These are phyloP conservation scores for Colletotrichum sp. DNA, from an alignment of 2,329 filamentous ascomycete genomes.

Conservation along the genomic window DNA sequence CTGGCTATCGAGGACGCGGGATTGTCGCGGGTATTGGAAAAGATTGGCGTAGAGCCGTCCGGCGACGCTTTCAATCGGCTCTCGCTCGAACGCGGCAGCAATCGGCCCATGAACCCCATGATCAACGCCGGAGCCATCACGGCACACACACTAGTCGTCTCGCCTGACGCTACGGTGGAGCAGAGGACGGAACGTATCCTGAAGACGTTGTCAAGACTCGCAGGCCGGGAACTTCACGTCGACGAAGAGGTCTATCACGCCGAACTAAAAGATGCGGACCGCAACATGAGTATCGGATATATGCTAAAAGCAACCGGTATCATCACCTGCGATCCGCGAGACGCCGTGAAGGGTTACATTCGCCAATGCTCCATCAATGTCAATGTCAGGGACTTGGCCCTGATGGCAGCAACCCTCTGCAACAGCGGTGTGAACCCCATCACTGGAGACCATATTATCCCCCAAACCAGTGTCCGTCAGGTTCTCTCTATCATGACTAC, in stretches of 20 bases:
- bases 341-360: conserved; percentile 42
- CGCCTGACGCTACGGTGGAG: conserved; percentile 34
- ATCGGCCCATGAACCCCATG: conserved; percentile 40
- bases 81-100: conserved; percentile 32
- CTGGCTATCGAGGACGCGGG: conserved; percentile 43
- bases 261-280: conserved; percentile 37
- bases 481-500: conserved; percentile 47
- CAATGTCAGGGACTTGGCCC: conserved; percentile 43
- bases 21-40: conserved; percentile 36
- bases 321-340: conserved; percentile 36
- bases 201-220: conserved; percentile 35
- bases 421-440: conserved; percentile 41
- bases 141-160: conserved; percentile 34
- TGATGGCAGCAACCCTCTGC: conserved; percentile 43
- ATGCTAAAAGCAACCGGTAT: conserved; percentile 46
- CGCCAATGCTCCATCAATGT: conserved; percentile 46
- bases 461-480: conserved; percentile 39
- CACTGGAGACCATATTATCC: conserved; percentile 37
- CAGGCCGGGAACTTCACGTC: conserved; percentile 38
- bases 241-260: conserved; percentile 44
- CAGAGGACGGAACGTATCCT: conserved; percentile 41
- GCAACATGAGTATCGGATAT: conserved; percentile 41
- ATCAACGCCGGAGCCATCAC: conserved; percentile 41
- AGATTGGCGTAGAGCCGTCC: conserved; percentile 44
- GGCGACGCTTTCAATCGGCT: conserved; percentile 43